Percentiles rank a stretch among this genome's conserved stretches.
These are phyloP conservation scores for Aspergillus sp. DNA, from an alignment of 2,329 filamentous ascomycete genomes.

Conservation along the genomic window DNA sequence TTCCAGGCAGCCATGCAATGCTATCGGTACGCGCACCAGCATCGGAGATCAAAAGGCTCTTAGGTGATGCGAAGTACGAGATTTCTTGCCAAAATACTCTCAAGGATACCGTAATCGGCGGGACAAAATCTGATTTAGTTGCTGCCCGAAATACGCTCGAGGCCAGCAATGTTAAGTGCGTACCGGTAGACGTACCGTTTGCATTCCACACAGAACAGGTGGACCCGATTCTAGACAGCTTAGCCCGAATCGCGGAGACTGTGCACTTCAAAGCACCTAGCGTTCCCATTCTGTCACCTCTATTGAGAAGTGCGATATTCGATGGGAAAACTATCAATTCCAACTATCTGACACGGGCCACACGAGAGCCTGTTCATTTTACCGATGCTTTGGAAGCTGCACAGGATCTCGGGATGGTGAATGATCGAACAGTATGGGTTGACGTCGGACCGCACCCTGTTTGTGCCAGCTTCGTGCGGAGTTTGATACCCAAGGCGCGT, in stretches of 20 bases:
- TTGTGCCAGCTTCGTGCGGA: constrained; percentile 68
- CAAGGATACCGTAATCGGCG: constrained; percentile 69
- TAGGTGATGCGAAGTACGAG: constrained; percentile 32
- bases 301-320: constrained; percentile 58
- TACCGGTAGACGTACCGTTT: constrained; percentile 63
- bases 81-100: constrained; percentile 76
- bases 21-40: constrained; percentile 54
- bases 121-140: constrained; percentile 60
- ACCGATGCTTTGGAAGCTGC: constrained; percentile 61
- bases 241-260: constrained; percentile 1
- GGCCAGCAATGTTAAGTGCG: constrained; percentile 59
- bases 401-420: constrained; percentile 50
- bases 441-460: constrained; percentile 74
- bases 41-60: constrained; percentile 41
- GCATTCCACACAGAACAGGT: constrained; percentile 45
- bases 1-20: constrained; percentile 66
- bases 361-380: constrained; percentile 70
- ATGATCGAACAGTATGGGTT: constrained; percentile 68
- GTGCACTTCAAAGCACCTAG: constrained; percentile 8
- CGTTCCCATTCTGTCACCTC: constrained; percentile 65
- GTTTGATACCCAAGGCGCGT: constrained; percentile 56
- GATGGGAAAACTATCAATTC: constrained; percentile 59
- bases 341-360: constrained; percentile 64
- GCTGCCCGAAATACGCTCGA: constrained; percentile 52
- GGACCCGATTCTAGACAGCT: constrained; percentile 18